Evolutionary conservation across 352 stramenopile species (phyloP).

Genomic region (Globisporangium lucens): DNA sequence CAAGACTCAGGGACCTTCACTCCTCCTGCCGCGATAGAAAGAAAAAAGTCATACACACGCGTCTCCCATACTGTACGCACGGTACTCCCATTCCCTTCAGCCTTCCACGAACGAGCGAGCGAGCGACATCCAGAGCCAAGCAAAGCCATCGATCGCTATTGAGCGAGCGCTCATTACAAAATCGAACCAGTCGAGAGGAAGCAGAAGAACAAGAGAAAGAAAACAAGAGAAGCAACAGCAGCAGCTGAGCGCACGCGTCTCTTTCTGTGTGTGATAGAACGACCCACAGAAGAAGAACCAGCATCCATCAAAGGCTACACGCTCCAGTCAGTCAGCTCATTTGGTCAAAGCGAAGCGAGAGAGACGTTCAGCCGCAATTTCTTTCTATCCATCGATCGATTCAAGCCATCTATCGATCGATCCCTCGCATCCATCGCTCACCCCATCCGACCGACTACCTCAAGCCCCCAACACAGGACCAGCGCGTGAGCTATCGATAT

Average conservation of each 20-base stretch:
- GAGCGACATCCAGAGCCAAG: slow-evolving; percentile 2
- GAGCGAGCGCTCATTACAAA: slow-evolving; percentile 4
- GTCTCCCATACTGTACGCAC: neutral
- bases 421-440: neutral
- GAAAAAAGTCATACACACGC: neutral
- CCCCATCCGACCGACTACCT: neutral
- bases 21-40: slow-evolving; percentile 3
- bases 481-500: neutral
- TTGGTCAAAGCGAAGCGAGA: neutral
- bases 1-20: slow-evolving; percentile 1
- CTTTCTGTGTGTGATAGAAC: neutral
- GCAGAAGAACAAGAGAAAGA: slow-evolving; percentile 1
- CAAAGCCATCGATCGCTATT: too few species aligned
- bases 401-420: slow-evolving; percentile 6
- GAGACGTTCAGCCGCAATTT: neutral
- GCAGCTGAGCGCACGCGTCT: neutral
- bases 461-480: neutral
- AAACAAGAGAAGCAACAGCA: neutral
- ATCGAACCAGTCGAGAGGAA: slow-evolving; percentile 5
- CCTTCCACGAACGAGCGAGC: neutral
- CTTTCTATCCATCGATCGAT: slow-evolving; percentile 11
- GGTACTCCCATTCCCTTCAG: neutral
- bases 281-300: slow-evolving; percentile 10
- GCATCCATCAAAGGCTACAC: neutral
- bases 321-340: neutral